Percentiles rank a stretch among this genome's conserved stretches.
Conservation (phyloP, 495 filamentous ascomycete genomes). For the Patellaria atrata region DNA sequence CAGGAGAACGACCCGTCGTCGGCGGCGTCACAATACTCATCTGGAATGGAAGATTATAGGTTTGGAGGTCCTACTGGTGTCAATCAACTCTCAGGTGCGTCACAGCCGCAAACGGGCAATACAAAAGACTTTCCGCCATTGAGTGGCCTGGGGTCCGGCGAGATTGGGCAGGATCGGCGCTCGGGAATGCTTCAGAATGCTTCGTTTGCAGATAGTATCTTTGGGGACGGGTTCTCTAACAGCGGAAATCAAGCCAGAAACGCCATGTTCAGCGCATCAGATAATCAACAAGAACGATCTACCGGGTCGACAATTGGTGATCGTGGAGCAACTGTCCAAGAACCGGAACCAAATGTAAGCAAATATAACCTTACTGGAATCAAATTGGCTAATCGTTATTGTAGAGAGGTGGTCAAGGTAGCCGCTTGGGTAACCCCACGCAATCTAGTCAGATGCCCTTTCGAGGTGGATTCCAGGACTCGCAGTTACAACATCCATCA, state of each 20-base stretch:
- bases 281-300: slow-evolving; percentile 32
- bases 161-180: slow-evolving; percentile 53
- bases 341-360: slow-evolving; percentile 24
- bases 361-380: too few relatives aligned
- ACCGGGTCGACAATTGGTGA: slow-evolving; percentile 18
- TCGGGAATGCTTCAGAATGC: slow-evolving; percentile 49
- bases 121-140: slow-evolving; percentile 79
- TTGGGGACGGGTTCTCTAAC: slow-evolving; percentile 32
- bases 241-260: slow-evolving; percentile 30
- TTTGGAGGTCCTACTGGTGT: slow-evolving; percentile 47
- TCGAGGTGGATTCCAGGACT: neutral
- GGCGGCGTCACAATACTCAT: slow-evolving; percentile 38
- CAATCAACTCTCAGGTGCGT: slow-evolving; percentile 36
- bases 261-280: slow-evolving; percentile 43
- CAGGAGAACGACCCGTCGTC: slow-evolving; percentile 37
- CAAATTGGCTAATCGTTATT: too few relatives aligned
- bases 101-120: slow-evolving; percentile 51
- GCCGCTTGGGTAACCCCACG: neutral
- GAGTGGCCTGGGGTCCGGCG: slow-evolving; percentile 54
- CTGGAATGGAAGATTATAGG: slow-evolving; percentile 42
- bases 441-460: neutral
- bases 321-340: slow-evolving; percentile 13
- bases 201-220: slow-evolving; percentile 40
- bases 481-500: slow-evolving; percentile 9
- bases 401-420: too few relatives aligned